Percentiles rank a stretch among this genome's conserved stretches.
phyloP scores from a whole-genome alignment of 306 rosid genomes.

The Myrica gale region DNA sequence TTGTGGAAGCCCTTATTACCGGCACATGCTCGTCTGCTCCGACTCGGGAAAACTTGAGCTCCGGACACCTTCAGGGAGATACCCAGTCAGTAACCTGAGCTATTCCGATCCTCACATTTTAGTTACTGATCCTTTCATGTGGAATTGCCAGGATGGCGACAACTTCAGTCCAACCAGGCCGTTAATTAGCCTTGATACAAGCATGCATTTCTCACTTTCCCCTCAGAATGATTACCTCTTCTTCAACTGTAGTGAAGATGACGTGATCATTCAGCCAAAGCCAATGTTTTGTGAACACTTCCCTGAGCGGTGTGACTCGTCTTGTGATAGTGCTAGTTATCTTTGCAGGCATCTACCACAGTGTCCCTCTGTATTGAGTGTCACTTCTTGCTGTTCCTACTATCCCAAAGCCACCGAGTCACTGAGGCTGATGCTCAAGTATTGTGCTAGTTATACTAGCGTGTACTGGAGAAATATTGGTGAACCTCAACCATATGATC shows the following conservation, averaged over 20 bases:
- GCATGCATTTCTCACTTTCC: constrained; percentile 67
- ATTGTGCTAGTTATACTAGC: constrained; percentile 74
- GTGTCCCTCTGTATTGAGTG: constrained; percentile 48
- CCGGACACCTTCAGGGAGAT: constrained; percentile 78
- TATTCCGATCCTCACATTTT: constrained; percentile 77
- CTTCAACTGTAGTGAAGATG: constrained; percentile 75
- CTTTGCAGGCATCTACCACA: constrained; percentile 81
- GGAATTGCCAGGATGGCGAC: constrained; percentile 69
- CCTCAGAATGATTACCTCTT: constrained; percentile 77
- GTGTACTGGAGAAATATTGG: constrained; percentile 88
- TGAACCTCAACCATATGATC: constrained; percentile 68
- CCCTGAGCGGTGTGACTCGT: constrained; percentile 77
- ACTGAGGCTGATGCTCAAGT: constrained; percentile 68
- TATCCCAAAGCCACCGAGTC: constrained; percentile 81
- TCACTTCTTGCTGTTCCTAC: constrained; percentile 77
- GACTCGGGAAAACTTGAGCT: constrained; percentile 54
- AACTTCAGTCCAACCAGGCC: constrained; percentile 69
- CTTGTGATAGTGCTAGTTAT: constrained; percentile 86
- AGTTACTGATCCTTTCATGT: constrained; percentile 80
- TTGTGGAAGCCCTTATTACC: constrained; percentile 84
- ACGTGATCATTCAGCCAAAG: constrained; percentile 72
- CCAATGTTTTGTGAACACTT: constrained; percentile 79
- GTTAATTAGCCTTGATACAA: constrained; percentile 72
- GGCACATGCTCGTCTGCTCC: constrained; percentile 67
- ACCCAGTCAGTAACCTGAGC: constrained; percentile 62